phyloP scores from a whole-genome alignment of 2,329 filamentous ascomycete genomes.

The Ceratocystis alfenasii region DNA sequence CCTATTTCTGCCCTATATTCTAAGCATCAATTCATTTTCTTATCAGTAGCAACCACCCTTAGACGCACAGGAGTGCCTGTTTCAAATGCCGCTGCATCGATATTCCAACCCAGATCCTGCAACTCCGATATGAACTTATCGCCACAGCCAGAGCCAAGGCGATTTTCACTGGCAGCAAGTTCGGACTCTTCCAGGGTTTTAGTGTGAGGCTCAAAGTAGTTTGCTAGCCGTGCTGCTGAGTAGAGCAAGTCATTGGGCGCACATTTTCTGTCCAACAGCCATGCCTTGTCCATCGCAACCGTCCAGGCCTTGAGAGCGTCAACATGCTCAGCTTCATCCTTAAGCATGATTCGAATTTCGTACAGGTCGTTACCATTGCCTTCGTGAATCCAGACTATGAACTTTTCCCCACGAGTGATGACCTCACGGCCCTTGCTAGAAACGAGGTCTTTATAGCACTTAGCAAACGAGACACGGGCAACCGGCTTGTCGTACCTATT shows the following conservation, averaged over 20 bases:
- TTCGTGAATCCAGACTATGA: conserved; percentile 16
- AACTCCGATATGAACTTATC: conserved; percentile 28
- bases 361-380: conserved; percentile 22
- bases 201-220: not conserved
- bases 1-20: not conserved
- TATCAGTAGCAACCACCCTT: conserved; percentile 14
- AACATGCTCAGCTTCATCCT: conserved; percentile 26
- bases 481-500: conserved; percentile 27
- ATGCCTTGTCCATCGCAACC: conserved; percentile 31
- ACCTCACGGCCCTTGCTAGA: conserved; percentile 27
- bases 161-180: not conserved
- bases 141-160: conserved; percentile 17
- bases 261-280: conserved; percentile 26
- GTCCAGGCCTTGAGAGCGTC: conserved; percentile 32
- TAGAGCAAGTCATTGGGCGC: not conserved
- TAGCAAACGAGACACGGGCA: conserved; percentile 33
- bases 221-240: not conserved
- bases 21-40: conserved; percentile 11
- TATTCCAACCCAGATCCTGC: conserved; percentile 29
- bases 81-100: conserved; percentile 31
- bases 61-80: conserved; percentile 31
- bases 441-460: conserved; percentile 33
- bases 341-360: conserved; percentile 31
- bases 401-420: conserved; percentile 24
- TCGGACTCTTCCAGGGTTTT: not conserved